Percentiles rank a stretch among this genome's conserved stretches.
These are phyloP conservation scores for Saccharomyces hybrid DNA, from an alignment of 1,139 yeast genomes.

Conservation along the genomic window DNA sequence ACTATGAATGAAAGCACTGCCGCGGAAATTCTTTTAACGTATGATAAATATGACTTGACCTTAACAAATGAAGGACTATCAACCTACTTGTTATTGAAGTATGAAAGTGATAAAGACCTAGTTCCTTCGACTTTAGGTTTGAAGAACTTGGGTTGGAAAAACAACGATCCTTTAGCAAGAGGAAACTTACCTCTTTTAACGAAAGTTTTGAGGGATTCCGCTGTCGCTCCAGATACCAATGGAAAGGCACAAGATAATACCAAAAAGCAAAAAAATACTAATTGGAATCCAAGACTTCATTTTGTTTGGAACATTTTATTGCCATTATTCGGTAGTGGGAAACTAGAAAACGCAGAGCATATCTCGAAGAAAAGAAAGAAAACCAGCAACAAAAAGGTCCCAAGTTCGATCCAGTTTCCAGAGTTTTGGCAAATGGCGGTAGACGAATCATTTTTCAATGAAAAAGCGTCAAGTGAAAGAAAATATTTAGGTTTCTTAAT, in stretches of 20 bases:
- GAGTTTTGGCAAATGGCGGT: conserved; percentile 79
- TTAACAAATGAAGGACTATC: conserved; percentile 78
- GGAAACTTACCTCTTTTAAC: conserved; percentile 57
- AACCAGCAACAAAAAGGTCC: conserved; percentile 30
- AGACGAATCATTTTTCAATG: conserved; percentile 73
- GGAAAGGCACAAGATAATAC: conserved; percentile 31
- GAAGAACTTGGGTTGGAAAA: conserved; percentile 49
- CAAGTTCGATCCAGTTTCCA: conserved; percentile 36
- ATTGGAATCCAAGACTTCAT: conserved; percentile 75
- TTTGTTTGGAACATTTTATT: conserved; percentile 76
- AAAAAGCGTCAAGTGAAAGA: conserved; percentile 74
- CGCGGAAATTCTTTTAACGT: conserved; percentile 32
- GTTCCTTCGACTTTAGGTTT: conserved; percentile 11
- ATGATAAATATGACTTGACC: conserved; percentile 50
- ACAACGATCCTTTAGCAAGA: conserved; percentile 61
- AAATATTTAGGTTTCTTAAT: conserved; percentile 83
- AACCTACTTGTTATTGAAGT: conserved; percentile 47
- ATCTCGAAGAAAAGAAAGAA: conserved; percentile 34
- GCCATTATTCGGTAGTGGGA: conserved; percentile 30
- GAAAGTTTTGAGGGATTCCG: conserved; percentile 55
- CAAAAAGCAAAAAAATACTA: conserved; percentile 42
- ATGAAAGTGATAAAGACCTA: conserved; percentile 6
- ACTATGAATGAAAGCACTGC: conserved; percentile 29
- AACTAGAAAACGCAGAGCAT: conserved; percentile 20
- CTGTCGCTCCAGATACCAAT: conserved; percentile 37